These are phyloP conservation scores for Phialocephala sp. DNA, from an alignment of 2,329 filamentous ascomycete species.

Conservation along the genomic window DNA sequence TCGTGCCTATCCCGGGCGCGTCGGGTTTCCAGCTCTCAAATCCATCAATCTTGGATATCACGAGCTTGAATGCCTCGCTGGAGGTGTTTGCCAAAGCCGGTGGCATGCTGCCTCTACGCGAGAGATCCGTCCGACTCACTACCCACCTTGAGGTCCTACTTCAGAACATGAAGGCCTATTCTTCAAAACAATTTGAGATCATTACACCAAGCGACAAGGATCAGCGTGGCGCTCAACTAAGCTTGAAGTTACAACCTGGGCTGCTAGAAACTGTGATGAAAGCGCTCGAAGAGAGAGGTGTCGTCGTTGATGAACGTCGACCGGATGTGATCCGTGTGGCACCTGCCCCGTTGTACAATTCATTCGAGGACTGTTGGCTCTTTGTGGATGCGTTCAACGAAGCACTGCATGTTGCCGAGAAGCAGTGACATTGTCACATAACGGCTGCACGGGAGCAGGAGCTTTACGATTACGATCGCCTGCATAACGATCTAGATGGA, in stretches of 20 bases:
- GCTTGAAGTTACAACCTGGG: slow-evolving; percentile 64
- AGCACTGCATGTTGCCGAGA: slow-evolving; percentile 42
- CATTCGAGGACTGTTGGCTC: slow-evolving; percentile 66
- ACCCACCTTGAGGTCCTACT: slow-evolving; percentile 70
- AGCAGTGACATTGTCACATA: slow-evolving; percentile 7
- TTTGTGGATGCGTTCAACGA: slow-evolving; percentile 56
- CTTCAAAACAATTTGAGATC: slow-evolving; percentile 52
- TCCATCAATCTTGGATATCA: slow-evolving; percentile 75
- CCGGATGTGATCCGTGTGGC: slow-evolving; percentile 79
- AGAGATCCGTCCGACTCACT: slow-evolving; percentile 70
- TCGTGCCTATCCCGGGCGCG: slow-evolving; percentile 73
- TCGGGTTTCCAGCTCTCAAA: slow-evolving; percentile 80
- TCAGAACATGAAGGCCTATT: slow-evolving; percentile 44
- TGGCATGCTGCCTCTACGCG: slow-evolving; percentile 64
- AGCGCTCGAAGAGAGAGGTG: slow-evolving; percentile 62
- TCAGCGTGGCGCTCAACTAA: slow-evolving; percentile 75
- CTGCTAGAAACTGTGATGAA: slow-evolving; percentile 67
- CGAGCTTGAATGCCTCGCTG: slow-evolving; percentile 69
- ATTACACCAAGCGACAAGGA: slow-evolving; percentile 70
- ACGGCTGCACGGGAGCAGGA: not conserved
- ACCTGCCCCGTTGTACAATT: slow-evolving; percentile 77
- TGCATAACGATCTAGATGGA: not conserved
- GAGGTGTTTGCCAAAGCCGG: slow-evolving; percentile 72
- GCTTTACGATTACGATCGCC: not conserved
- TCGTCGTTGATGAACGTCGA: slow-evolving; percentile 76